Conservation (phyloP, 2,329 filamentous ascomycete species). For the Pseudogymnoascus sp. region DNA sequence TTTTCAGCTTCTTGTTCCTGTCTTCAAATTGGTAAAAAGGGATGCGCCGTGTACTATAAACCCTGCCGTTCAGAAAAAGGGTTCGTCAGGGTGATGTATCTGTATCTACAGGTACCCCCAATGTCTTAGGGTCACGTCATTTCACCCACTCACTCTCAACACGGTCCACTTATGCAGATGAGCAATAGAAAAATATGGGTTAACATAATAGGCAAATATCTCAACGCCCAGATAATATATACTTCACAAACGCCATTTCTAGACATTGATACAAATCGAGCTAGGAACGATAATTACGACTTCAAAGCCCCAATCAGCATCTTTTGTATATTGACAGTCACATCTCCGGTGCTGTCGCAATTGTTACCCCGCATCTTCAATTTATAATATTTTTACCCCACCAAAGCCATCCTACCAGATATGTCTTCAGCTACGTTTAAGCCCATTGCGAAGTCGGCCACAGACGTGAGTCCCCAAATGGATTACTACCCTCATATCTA, state of each 20-base stretch:
- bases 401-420: not conserved
- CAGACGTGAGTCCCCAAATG: not conserved
- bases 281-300: not conserved
- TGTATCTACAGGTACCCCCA: not conserved
- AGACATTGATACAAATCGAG: not conserved
- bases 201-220: not conserved
- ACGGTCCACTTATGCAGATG: conserved; percentile 6
- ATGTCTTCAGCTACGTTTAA: conserved; percentile 1
- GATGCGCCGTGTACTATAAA: not conserved
- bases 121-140: conserved; percentile 1
- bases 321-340: not conserved
- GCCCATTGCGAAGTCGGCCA: not conserved
- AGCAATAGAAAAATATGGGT: conserved; percentile 8
- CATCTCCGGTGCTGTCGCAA: not conserved
- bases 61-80: not conserved
- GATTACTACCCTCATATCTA: not conserved
- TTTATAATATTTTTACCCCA: not conserved
- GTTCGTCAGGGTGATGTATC: conserved; percentile 3
- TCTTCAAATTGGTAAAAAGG: not conserved
- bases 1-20: not conserved
- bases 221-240: not conserved
- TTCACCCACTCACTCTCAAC: not conserved
- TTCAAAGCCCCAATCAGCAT: not conserved
- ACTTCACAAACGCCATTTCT: not conserved
- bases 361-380: not conserved